phyloP scores from a whole-genome alignment of 257 asterid genomes.

The Solanum virginianum region DNA sequence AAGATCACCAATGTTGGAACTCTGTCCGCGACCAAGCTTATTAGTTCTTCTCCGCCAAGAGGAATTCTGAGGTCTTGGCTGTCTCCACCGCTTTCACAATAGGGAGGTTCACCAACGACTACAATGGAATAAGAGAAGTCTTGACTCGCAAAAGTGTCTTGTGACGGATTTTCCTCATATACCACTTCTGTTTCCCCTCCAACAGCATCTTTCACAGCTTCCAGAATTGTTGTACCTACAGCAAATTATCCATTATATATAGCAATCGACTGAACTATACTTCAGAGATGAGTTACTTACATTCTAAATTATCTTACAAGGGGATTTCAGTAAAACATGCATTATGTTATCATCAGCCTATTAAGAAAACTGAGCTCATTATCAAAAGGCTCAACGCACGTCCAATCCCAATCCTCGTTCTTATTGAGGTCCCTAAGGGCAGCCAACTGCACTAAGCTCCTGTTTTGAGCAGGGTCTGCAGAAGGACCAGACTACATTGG shows the following conservation, averaged over 20 bases:
- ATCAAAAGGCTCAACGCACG: background rate
- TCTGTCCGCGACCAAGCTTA: slow-evolving; percentile 42
- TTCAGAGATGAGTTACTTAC: background rate
- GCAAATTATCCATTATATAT: background rate
- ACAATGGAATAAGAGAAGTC: slow-evolving; percentile 57
- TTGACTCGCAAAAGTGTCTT: slow-evolving; percentile 40
- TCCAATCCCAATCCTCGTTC: background rate
- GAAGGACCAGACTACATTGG: background rate
- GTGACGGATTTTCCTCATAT: slow-evolving; percentile 49
- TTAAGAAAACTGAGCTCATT: background rate
- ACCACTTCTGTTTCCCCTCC: slow-evolving; percentile 45
- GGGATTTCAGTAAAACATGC: background rate
- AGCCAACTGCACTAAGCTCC: background rate
- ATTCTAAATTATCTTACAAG: background rate
- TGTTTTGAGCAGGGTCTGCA: background rate
- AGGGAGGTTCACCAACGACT: slow-evolving; percentile 75
- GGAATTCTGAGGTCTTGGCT: slow-evolving; percentile 52
- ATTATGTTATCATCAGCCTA: background rate
- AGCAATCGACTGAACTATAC: background rate
- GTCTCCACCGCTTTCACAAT: slow-evolving; percentile 73
- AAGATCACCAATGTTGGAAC: slow-evolving; percentile 64
- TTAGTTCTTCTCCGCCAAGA: slow-evolving; percentile 48
- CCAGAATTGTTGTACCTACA: slow-evolving; percentile 75
- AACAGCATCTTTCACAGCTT: slow-evolving; percentile 54
- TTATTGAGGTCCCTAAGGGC: background rate